A percentile compares a stretch with the other conserved stretches of the same genome.
Conservation (phyloP, 1,284 basidiomycete species). For the Jaminaea rosea region DNA sequence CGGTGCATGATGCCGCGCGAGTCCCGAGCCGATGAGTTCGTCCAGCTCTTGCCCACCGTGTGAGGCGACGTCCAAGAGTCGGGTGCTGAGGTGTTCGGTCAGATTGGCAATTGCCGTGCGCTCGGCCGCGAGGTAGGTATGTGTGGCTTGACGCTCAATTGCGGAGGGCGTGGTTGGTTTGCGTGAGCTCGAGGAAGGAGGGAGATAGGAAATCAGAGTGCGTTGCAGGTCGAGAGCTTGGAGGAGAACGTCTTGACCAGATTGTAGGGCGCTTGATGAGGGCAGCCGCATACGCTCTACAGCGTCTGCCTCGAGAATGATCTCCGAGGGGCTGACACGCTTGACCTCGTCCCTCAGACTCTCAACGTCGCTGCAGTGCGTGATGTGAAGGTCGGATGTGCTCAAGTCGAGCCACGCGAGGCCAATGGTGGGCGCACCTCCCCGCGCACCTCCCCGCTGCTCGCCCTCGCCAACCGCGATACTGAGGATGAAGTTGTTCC, state of each 20-base stretch:
- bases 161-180: no score
- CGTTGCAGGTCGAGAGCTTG: conserved; percentile 2
- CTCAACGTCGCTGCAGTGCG: conserved; percentile 19
- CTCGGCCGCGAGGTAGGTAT: conserved; percentile 10
- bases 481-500: conserved; percentile 38
- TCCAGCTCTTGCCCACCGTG: neutral
- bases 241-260: neutral
- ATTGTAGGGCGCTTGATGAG: neutral
- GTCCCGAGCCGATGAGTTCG: neutral
- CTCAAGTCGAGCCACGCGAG: conserved; percentile 44
- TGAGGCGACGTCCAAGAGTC: conserved; percentile 22
- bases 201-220: neutral
- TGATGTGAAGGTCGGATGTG: conserved; percentile 40
- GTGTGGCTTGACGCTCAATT: neutral
- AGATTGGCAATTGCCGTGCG: conserved; percentile 19
- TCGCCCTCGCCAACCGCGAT: conserved; percentile 4
- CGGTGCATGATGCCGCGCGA: conserved; percentile 3
- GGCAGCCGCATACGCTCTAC: conserved; percentile 5
- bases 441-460: neutral
- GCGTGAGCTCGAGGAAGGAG: no score
- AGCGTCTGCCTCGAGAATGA: conserved; percentile 19
- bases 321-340: conserved; percentile 30
- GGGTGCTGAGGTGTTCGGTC: conserved; percentile 33
- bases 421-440: conserved; percentile 15
- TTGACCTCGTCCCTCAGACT: conserved; percentile 38